Base-by-base conservation (phyloP, 139 green algal species). In the Ettlia oleoabundans region DNA sequence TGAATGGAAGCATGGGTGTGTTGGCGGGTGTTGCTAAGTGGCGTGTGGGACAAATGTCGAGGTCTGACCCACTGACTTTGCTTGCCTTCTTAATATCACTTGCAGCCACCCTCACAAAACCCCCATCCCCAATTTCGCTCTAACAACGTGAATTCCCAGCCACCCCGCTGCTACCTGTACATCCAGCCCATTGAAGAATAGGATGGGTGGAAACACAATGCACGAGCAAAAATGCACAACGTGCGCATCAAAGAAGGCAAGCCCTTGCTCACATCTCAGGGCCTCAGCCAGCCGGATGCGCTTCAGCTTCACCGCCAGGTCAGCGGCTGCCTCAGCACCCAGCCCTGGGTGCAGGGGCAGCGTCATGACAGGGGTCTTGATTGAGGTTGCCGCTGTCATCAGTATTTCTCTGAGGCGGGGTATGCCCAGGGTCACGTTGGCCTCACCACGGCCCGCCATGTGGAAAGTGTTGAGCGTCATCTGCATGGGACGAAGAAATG, bases 351-450 rank as follows among this genome's bases (percentile, higher is more conserved):
- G 86, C 83, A 99, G 74, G 24, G 94, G 93, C 77, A 99, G 84
- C 18, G 91, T 98, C 95, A 99, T 98, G 42, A 98, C 92, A 33
- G 97, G 97, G 28, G 95, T 98, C 88, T 94, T 93, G 83, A 98
- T 97, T 43, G 42, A 74, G 28, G 82, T 73, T 0, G 95, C 88
- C 0, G 96, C 97, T 0, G 95, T 98, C 72, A 99, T 99, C 18
- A 99, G 86, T 47, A 99, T 95, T 91, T 99, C 96, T 28, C 96
- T 90, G 55, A 99, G 88, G 15, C 96, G 94, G 1, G 96, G 96
- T 66, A 99, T 98, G 64, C 96, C 96, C 51, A 99, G 89, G 43
- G 96, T 99, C 83, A 99, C 96, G 83, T 99, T 99, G 19, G 96
- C 96, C 88, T 98, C 95, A 3, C 96, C 95, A 3, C 95, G 91